These are phyloP conservation scores for Calonectria henricotiae DNA, from an alignment of 2,329 filamentous ascomycete genomes.

Conservation along the genomic window DNA sequence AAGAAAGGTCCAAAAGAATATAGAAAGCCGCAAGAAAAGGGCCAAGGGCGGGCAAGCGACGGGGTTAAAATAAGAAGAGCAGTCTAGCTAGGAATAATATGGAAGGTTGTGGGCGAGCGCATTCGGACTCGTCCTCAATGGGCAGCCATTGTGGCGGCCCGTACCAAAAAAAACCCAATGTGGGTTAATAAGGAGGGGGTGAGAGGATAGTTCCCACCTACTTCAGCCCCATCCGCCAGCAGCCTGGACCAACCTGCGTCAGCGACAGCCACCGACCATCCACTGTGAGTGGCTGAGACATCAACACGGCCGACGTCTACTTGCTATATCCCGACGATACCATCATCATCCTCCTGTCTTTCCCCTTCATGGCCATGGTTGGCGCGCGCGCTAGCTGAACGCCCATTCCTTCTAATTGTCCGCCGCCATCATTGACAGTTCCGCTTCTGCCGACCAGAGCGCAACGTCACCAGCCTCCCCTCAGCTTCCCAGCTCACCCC, in stretches of 20 bases:
- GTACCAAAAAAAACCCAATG: constrained; percentile 33
- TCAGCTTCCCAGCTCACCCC: constrained; percentile 27
- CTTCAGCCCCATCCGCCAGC: constrained; percentile 31
- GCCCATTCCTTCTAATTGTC: constrained; percentile 32
- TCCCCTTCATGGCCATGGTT: constrained; percentile 35
- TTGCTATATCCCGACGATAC: constrained; percentile 19
- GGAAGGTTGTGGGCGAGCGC: constrained; percentile 26
- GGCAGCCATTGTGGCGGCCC: constrained; percentile 17
- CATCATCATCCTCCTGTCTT: constrained; percentile 25
- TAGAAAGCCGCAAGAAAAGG: neutral
- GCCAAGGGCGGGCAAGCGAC: constrained; percentile 5
- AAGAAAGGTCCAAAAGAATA: neutral
- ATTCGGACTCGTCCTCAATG: constrained; percentile 29
- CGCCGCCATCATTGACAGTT: constrained; percentile 39
- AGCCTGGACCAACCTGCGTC: constrained; percentile 53
- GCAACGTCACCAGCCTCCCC: constrained; percentile 46
- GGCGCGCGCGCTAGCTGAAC: constrained; percentile 32
- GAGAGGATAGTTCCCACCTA: constrained; percentile 14
- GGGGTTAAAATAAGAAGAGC: constrained; percentile 6
- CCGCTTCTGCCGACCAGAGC: constrained; percentile 41
- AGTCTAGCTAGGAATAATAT: neutral
- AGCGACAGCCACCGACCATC: constrained; percentile 45
- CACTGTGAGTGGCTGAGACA: constrained; percentile 28
- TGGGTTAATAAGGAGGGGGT: constrained; percentile 39
- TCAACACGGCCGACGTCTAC: constrained; percentile 15